Evolutionary conservation across 2,329 filamentous ascomycete species (phyloP), one percentile per base, ranked within the genome.

Genomic region (Neonectria sp.): DNA sequence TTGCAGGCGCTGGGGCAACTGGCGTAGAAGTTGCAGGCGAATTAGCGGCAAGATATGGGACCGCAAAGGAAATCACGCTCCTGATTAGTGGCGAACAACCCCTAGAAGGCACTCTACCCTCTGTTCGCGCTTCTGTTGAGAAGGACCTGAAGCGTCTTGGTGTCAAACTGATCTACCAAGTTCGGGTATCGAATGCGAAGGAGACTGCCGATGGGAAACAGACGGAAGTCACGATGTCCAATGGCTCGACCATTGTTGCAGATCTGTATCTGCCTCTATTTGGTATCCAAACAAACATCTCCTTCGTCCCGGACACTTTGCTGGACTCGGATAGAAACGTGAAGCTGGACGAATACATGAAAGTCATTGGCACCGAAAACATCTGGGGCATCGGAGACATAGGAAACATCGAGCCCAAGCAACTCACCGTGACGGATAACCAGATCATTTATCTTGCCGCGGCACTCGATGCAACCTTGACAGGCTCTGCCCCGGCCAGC

Each of bases 261-360:
- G 81, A 82, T 21, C 71, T 86, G 37, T 82, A 85, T 71, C 76
- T 88, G 3, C 84, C 86, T 1, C 80, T 85, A 0, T 79, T 81
- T 62, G 86, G 86, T 43, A 65, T 83, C 15, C 64, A 72, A 1
- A 77, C 81, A 55, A 88, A 88, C 74, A 83, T 81, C 0, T 70
- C 74, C 0, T 86, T 85, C 61, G 62, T 82, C 12, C 81, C 83
- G 0, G 45, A 64, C 0, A 49, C 70, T 1, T 73, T 84, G 51
- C 67, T 82, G 4, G 80, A 82, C 37, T 46, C 68, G 2, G 25
- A 59, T 0, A 79, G 81, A 0, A 79, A 77, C 29, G 53, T 86
- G 17, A 73, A 74, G 4, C 76, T 82, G 13, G 79, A 81, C 46
- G 62, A 70, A 1, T 75, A 73, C 43, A 71, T 85, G 64, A 78